Base-by-base conservation (phyloP, 257 asterid genomes). In the Coffea canephora region DNA sequence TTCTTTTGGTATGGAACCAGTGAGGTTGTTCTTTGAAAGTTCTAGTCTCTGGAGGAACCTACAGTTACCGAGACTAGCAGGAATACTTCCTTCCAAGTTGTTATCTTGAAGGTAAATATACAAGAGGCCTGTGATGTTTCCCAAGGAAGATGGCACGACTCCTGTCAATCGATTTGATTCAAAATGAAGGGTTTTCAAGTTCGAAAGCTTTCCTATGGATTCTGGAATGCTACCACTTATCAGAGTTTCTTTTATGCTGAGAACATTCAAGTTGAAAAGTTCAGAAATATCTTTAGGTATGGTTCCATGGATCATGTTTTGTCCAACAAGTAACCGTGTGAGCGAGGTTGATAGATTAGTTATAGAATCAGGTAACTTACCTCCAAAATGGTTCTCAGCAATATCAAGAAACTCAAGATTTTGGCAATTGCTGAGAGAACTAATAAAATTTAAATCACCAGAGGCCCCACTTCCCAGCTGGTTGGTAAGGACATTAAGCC, bases 21-120 rank as follows among this genome's bases (percentile, higher is more conserved):
- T 81, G 21, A 90, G 86, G 57, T 81, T 88, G 82, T 90, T 90
- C 41, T 77, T 84, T 8, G 86, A 67, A 31, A 88, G 57, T 39
- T 50, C 81, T 62, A 86, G 54, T 70, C 73, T 69, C 69, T 83
- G 85, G 80, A 90, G 80, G 80, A 78, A 77, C 34, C 21, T 79
- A 54, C 86, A 86, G 39, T 83, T 89, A 49, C 84, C 84, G 41
- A 89, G 80, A 80, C 81, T 75, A 65, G 82, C 48, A 4, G 91
- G 93, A 79, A 87, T 87, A 41, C 69, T 82, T 73, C 91, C 90
- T 80, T 83, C 88, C 46, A 87, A 80, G 69, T 23, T 85, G 84
- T 89, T 89, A 25, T 86, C 84, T 8, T 72, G 80, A 81, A 89
- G 81, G 65, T 75, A 69, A 11, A 87, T 66, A 78, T 77, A 66